A percentile compares a stretch with the other conserved stretches of the same genome.
Conservation (phyloP, 2,329 filamentous ascomycete genomes). For the Venturia pyrina region DNA sequence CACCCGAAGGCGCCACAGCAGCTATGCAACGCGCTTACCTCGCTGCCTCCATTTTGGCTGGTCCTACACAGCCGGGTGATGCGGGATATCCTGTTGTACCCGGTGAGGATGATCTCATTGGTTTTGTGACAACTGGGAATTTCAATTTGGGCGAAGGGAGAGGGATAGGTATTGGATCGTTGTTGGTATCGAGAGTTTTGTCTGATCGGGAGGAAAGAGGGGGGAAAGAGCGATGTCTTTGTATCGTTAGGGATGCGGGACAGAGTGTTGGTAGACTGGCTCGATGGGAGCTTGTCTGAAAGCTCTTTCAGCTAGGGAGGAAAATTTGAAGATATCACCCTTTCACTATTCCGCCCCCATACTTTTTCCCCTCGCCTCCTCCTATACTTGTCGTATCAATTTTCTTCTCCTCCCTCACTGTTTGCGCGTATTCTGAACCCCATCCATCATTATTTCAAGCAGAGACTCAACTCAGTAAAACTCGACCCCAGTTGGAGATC, state of each 20-base stretch:
- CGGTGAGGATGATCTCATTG: slow-evolving; percentile 64
- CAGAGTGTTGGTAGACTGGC: slow-evolving; percentile 70
- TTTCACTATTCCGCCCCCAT: too few relatives aligned
- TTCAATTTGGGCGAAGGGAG: slow-evolving; percentile 70
- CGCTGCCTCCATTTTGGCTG: slow-evolving; percentile 32
- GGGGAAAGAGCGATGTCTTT: slow-evolving; percentile 38
- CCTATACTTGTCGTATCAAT: too few relatives aligned
- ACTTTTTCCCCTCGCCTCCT: too few relatives aligned
- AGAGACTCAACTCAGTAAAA: too few relatives aligned
- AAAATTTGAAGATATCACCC: too few relatives aligned
- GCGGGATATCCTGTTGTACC: slow-evolving; percentile 59
- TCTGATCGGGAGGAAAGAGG: slow-evolving; percentile 14
- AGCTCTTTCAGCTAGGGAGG: too few relatives aligned
- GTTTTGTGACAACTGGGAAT: slow-evolving; percentile 81
- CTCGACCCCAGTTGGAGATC: too few relatives aligned
- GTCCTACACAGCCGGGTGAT: slow-evolving; percentile 21
- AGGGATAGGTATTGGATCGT: slow-evolving; percentile 63
- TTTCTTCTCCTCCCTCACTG: too few relatives aligned
- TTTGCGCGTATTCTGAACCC: too few relatives aligned
- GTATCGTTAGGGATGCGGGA: slow-evolving; percentile 74
- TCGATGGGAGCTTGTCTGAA: slow-evolving; percentile 54
- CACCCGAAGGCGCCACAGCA: slow-evolving; percentile 27
- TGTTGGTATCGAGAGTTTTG: slow-evolving; percentile 44
- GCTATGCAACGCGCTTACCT: slow-evolving; percentile 40
- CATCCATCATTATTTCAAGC: too few relatives aligned